Conservation (phyloP, 805 yeast species). For the Lipomyces chichibuensis region DNA sequence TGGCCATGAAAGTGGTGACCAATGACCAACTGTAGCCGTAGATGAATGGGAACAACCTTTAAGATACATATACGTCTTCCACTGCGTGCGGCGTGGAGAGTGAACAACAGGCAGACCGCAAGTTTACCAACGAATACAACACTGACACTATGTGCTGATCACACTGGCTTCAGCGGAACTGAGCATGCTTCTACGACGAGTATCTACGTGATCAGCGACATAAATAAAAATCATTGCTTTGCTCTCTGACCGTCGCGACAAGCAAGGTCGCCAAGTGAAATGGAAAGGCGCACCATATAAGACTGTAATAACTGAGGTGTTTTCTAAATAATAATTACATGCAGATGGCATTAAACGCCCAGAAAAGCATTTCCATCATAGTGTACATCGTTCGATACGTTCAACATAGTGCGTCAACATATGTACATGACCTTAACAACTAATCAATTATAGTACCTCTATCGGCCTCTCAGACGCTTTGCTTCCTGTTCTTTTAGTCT, state of each 20-base stretch:
- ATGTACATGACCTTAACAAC: background rate
- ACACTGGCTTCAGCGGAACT: background rate
- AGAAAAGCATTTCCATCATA: background rate
- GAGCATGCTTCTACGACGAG: background rate
- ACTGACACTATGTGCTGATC: too few species aligned
- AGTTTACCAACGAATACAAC: too few species aligned
- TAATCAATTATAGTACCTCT: background rate
- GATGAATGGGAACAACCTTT: background rate
- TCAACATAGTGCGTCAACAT: background rate
- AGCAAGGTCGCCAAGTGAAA: background rate
- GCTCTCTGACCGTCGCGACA: too few species aligned
- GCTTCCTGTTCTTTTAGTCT: constrained; percentile 15
- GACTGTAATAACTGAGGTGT: background rate
- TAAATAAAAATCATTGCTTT: too few species aligned
- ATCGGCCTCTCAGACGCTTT: constrained; percentile 1
- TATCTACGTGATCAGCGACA: background rate
- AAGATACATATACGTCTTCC: too few species aligned
- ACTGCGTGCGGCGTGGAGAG: background rate
- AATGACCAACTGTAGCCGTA: background rate
- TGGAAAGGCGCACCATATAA: background rate
- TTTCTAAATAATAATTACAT: background rate
- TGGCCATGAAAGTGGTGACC: background rate
- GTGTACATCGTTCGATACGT: background rate
- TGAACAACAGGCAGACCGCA: too few species aligned
- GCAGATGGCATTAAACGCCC: background rate